A percentile compares a stretch with the other conserved stretches of the same genome.
These are phyloP conservation scores for Parmelia sp. DNA, from an alignment of 495 filamentous ascomycete species.

Conservation along the genomic window DNA sequence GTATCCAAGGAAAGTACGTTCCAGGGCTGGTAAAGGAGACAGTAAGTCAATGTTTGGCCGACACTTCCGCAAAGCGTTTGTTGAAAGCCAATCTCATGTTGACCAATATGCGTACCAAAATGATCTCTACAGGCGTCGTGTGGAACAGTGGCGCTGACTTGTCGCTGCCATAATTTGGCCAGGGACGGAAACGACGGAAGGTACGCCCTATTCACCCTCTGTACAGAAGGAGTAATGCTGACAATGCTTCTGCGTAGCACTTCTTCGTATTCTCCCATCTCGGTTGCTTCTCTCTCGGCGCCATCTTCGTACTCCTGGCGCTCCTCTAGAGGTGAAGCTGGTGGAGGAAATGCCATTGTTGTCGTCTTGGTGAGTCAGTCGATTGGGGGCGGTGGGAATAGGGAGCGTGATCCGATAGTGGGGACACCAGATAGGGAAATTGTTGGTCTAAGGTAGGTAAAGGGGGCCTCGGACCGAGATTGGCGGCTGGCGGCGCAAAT, in stretches of 20 bases:
- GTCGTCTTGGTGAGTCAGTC: neutral
- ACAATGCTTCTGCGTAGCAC: neutral
- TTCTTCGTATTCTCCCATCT: conserved; percentile 1
- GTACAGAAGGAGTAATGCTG: neutral
- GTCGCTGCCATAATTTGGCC: conserved; percentile 21
- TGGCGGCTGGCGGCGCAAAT: neutral
- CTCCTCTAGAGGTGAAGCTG: conserved; percentile 1
- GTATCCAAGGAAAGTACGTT: conserved; percentile 74
- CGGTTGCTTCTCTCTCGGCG: conserved; percentile 12
- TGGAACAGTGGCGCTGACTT: conserved; percentile 22
- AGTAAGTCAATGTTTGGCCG: conserved; percentile 5
- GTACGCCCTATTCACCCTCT: neutral
- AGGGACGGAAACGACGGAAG: neutral
- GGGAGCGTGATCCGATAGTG: no score
- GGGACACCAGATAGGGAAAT: no score
- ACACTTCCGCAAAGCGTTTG: neutral
- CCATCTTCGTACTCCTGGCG: neutral
- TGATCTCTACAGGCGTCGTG: conserved; percentile 27
- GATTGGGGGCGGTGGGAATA: neutral
- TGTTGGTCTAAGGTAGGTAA: no score
- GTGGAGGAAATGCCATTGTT: neutral
- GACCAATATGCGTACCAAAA: conserved; percentile 20
- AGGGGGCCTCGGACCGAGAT: no score
- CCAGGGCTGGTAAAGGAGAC: conserved; percentile 52
- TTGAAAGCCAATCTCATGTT: conserved; percentile 5